Evolutionary conservation across 2,329 filamentous ascomycete species (phyloP), one percentile per base, ranked within the genome.

Genomic region (Pseudogymnoascus sp.): DNA sequence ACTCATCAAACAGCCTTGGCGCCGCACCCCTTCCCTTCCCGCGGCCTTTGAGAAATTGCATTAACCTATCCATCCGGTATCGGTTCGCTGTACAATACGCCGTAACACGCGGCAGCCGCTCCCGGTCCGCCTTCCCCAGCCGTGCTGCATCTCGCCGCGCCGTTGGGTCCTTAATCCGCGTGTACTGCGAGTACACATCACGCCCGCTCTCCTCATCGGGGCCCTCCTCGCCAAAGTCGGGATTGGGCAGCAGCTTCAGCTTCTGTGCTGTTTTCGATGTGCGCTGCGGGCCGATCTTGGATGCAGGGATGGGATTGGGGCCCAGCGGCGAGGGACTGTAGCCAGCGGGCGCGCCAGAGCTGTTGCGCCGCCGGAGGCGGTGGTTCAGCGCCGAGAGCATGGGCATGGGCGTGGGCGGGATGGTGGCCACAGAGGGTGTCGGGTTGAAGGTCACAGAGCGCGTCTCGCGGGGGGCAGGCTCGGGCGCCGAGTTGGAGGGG

Each of bases 181-280:
- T 96, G 75, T 97, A 97, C 75, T 99, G 95, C 25, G 93, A 93
- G 77, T 99, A 99, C 34, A 99, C 95, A 74, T 99, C 95, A 67
- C 93, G 83, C 8, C 93, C 92, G 71, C 91, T 95, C 76, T 97
- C 93, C 71, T 96, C 93, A 66, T 97, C 93, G 67, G 80, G 69
- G 16, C 81, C 86, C 46, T 93, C 90, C 25, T 90, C 89, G 37
- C 84, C 90, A 49, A 91, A 82, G 64, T 96, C 90, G 0, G 93
- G 92, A 72, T 95, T 95, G 0, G 95, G 95, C 14, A 99, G 80
- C n/a, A 99, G 83, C 78, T 99, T 99, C 65, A 99, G 82, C 78
- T 99, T 99, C 79, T 97, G 92, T 1, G 91, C 91, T 67, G 90
- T 97, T 76, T 96, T 96, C 23, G 93, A 96, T 63, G 92, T 97